Conservation (phyloP, 1,139 yeast genomes). For the Meyerozyma smithsonii region DNA sequence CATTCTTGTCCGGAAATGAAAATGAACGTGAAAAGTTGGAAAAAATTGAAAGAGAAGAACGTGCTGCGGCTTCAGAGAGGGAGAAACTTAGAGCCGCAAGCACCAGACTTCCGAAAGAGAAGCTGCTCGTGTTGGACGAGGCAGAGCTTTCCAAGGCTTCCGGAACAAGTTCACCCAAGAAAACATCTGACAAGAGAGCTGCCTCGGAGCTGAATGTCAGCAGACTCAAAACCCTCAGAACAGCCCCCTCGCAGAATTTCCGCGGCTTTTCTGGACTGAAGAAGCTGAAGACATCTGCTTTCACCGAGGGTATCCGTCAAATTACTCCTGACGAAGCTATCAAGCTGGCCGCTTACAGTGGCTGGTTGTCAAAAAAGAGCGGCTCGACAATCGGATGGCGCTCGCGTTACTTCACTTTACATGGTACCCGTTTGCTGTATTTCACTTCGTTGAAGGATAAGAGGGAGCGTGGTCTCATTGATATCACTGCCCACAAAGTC, state of each 20-base stretch:
- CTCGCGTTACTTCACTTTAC: slow-evolving; percentile 80
- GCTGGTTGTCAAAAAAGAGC: slow-evolving; percentile 90
- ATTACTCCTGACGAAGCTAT: slow-evolving; percentile 77
- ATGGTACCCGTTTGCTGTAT: slow-evolving; percentile 89
- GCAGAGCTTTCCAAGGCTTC: background rate
- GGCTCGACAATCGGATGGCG: slow-evolving; percentile 93
- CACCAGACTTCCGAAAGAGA: slow-evolving; percentile 1
- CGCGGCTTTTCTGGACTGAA: slow-evolving; percentile 38
- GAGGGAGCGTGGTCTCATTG: slow-evolving; percentile 87
- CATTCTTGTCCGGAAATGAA: slow-evolving; percentile 32
- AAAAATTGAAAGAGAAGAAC: slow-evolving; percentile 5
- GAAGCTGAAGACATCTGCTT: slow-evolving; percentile 80
- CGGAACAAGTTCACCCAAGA: slow-evolving; percentile 3
- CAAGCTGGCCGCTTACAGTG: slow-evolving; percentile 70
- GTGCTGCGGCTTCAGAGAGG: background rate
- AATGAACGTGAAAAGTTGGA: slow-evolving; percentile 8
- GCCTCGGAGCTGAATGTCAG: slow-evolving; percentile 30
- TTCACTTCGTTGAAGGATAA: slow-evolving; percentile 76
- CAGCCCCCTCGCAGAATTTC: slow-evolving; percentile 43
- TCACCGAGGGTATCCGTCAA: slow-evolving; percentile 82
- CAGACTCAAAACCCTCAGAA: slow-evolving; percentile 37
- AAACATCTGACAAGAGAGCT: slow-evolving; percentile 22
- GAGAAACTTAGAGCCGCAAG: slow-evolving; percentile 4
- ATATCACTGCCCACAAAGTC: slow-evolving; percentile 91
- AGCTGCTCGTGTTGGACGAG: background rate